Evolutionary conservation across 768 basidiomycete genomes (phyloP).

Genomic region (Rhodosporidiobolus odoratus): DNA sequence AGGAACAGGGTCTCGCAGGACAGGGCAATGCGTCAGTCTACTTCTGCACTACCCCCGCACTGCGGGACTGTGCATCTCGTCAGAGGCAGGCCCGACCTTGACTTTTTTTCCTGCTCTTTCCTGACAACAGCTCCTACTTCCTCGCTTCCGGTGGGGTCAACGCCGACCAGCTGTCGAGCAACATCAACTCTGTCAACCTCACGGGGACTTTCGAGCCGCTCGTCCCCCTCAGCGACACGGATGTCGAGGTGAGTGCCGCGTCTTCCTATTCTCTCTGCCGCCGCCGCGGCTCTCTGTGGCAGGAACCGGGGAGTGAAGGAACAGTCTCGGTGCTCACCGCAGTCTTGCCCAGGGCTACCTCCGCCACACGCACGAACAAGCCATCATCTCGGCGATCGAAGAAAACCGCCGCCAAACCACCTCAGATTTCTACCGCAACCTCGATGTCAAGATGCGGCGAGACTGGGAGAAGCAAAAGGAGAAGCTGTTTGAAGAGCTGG

Average conservation of each 20-base stretch:
- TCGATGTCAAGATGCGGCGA: conserved; percentile 66
- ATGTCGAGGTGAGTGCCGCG: conserved; percentile 56
- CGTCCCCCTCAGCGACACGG: conserved; percentile 89
- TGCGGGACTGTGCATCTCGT: no score
- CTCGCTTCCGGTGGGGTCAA: conserved; percentile 92
- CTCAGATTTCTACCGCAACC: conserved; percentile 71
- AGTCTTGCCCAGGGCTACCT: conserved; percentile 59
- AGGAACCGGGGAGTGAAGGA: not conserved
- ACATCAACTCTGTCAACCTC: conserved; percentile 77
- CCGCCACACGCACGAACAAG: conserved; percentile 90
- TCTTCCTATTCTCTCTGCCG: not conserved
- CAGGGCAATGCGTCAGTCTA: conserved; percentile 29
- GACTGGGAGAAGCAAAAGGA: conserved; percentile 91
- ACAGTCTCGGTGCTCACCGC: no score
- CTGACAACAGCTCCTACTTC: conserved; percentile 65
- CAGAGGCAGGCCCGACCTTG: no score
- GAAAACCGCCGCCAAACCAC: conserved; percentile 80
- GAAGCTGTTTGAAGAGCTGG: conserved; percentile 81
- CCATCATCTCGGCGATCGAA: conserved; percentile 87
- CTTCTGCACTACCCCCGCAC: conserved; percentile 55
- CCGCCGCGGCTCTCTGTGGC: no score
- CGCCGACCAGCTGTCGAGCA: conserved; percentile 73
- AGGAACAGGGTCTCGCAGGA: conserved; percentile 5
- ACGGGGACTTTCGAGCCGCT: conserved; percentile 77
- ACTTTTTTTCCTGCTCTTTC: not conserved